phyloP scores from a whole-genome alignment of 345 rosid species.

The Nasturtium officinale region DNA sequence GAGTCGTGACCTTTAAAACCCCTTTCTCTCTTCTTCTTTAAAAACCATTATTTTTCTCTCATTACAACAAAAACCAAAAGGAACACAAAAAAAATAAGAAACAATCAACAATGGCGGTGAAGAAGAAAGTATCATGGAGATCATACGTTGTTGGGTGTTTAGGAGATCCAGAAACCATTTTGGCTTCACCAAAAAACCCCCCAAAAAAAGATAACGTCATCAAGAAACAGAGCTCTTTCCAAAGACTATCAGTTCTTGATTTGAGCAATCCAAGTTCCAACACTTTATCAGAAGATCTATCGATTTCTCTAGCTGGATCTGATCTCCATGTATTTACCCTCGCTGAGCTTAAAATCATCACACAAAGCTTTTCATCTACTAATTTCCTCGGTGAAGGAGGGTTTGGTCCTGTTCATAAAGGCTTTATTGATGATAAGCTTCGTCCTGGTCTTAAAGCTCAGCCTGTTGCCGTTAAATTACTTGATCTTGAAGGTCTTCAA shows the following conservation, averaged over 20 bases:
- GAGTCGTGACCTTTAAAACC: conserved; percentile 34
- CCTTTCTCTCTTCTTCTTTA: neutral
- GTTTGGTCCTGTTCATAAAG: conserved; percentile 88
- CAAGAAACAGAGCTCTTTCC: conserved; percentile 61
- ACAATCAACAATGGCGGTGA: conserved; percentile 50
- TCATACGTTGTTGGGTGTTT: conserved; percentile 57
- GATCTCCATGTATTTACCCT: conserved; percentile 70
- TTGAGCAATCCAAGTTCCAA: conserved; percentile 68
- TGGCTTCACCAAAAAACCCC: conserved; percentile 34
- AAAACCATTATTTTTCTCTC: neutral
- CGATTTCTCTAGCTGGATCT: conserved; percentile 76
- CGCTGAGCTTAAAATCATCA: conserved; percentile 74
- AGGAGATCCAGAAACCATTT: conserved; percentile 35
- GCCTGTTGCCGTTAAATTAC: conserved; percentile 83
- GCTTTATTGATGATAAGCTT: conserved; percentile 84
- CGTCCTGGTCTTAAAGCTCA: conserved; percentile 81
- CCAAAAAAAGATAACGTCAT: conserved; percentile 46
- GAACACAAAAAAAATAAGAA: neutral
- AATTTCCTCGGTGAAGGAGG: conserved; percentile 91
- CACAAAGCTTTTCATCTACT: conserved; percentile 68
- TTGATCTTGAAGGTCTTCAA: conserved; percentile 82
- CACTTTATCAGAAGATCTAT: conserved; percentile 67
- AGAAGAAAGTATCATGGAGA: conserved; percentile 59
- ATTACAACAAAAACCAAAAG: conserved; percentile 9
- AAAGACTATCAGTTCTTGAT: conserved; percentile 62